Evolutionary conservation across 768 basidiomycete genomes (phyloP).

Genomic region (Suillus placidus): DNA sequence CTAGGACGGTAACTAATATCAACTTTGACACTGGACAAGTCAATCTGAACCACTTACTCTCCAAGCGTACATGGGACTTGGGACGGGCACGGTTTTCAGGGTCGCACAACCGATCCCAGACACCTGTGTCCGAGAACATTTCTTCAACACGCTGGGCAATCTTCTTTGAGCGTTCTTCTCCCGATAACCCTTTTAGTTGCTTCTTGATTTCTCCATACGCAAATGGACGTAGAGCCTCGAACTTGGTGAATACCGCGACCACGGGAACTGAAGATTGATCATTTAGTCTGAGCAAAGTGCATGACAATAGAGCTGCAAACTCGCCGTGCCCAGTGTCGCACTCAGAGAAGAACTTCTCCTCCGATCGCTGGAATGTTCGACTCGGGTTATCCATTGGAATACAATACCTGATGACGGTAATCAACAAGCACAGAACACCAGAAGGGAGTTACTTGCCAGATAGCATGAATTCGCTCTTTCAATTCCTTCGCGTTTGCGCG

Average conservation of each 20-base stretch:
- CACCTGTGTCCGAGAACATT: not conserved
- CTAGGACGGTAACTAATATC: constrained; percentile 9
- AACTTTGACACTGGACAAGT: no score
- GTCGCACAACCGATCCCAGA: not conserved
- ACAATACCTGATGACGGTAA: constrained; percentile 36
- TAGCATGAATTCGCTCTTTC: constrained; percentile 38
- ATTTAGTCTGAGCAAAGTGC: not conserved
- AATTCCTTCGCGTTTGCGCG: constrained; percentile 22
- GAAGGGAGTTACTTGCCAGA: constrained; percentile 33
- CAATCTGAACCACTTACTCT: not conserved
- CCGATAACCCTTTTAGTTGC: constrained; percentile 12
- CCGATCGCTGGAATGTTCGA: constrained; percentile 30
- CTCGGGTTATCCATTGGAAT: constrained; percentile 25
- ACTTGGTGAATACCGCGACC: constrained; percentile 42
- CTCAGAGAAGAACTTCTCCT: constrained; percentile 35
- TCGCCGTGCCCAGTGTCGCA: constrained; percentile 16
- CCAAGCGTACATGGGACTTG: not conserved
- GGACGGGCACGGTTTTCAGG: not conserved
- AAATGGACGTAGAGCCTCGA: constrained; percentile 31
- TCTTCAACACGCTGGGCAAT: constrained; percentile 19
- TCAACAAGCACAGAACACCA: not conserved
- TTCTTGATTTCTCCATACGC: constrained; percentile 17
- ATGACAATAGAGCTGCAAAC: not conserved
- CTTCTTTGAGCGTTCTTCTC: constrained; percentile 11
- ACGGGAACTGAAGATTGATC: constrained; percentile 36